A percentile compares a stretch with the other conserved stretches of the same genome.
Conservation (phyloP, 306 rosid genomes). For the Cucumis cinereus region DNA sequence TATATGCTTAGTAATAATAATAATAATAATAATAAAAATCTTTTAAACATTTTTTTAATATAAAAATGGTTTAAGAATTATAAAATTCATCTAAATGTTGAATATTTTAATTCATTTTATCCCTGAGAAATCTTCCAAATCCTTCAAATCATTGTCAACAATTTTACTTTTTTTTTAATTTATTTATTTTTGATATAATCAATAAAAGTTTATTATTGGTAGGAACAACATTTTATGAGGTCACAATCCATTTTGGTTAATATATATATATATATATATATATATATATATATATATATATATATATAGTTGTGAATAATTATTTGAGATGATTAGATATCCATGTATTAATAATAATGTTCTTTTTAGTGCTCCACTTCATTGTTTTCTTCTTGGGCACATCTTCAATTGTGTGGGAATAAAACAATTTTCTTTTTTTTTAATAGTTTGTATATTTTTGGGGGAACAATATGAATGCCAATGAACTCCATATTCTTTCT, state of each 20-base stretch:
- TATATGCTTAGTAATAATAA: too few species aligned
- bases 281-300: neutral
- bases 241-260: neutral
- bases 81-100: too few species aligned
- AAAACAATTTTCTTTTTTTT: neutral
- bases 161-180: neutral
- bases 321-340: neutral
- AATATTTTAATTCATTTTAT: too few species aligned
- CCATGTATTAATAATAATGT: neutral
- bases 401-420: neutral
- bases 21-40: too few species aligned
- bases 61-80: too few species aligned
- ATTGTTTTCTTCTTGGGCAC: too few species aligned
- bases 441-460: neutral
- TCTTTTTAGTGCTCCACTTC: constrained; percentile 5
- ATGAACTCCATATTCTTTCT: neutral
- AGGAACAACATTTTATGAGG: neutral
- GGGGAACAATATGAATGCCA: neutral
- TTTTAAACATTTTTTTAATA: too few species aligned
- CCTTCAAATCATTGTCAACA: neutral
- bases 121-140: too few species aligned
- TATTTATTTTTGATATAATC: neutral
- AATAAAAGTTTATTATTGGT: neutral
- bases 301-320: neutral
- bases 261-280: neutral